A percentile compares a stretch with the other conserved stretches of the same genome.
These are phyloP conservation scores for Pyrenochaeta sp. DNA, from an alignment of 2,329 filamentous ascomycete species.

Conservation along the genomic window DNA sequence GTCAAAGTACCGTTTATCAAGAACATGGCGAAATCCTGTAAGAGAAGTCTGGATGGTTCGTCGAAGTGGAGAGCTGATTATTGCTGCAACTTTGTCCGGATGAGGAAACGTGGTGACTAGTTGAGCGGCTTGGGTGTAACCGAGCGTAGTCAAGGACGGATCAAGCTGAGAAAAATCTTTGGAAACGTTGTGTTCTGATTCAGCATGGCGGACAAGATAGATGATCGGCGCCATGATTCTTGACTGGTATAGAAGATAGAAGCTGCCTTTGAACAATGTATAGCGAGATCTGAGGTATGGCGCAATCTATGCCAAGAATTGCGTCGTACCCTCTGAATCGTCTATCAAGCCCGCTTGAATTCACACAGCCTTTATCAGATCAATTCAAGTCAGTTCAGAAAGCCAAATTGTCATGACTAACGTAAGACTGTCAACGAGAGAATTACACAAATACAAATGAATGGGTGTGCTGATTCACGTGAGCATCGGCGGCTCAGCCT, in stretches of 20 bases:
- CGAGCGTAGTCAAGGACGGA: constrained; percentile 12
- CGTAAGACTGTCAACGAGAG: no score
- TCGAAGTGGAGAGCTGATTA: constrained; percentile 11
- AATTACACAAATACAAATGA: no score
- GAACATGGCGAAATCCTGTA: constrained; percentile 9
- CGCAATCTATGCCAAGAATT: no score
- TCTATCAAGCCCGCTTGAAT: no score
- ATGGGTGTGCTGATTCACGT: no score
- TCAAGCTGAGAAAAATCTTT: constrained; percentile 15
- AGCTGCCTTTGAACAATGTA: no score
- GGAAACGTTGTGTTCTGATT: constrained; percentile 16
- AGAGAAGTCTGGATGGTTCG: constrained; percentile 17
- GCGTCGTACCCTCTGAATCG: no score
- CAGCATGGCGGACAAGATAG: constrained; percentile 14
- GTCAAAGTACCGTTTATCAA: constrained; percentile 13
- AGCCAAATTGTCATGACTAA: no score
- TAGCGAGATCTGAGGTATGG: background rate
- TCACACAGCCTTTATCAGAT: no score
- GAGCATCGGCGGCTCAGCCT: no score
- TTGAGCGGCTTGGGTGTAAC: constrained; percentile 9
- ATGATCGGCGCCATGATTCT: no score
- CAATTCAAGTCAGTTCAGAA: no score
- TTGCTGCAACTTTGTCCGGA: background rate
- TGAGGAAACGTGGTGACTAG: background rate
- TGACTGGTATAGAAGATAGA: background rate